Percentiles rank a stretch among this genome's conserved stretches.
These are phyloP conservation scores for Starmerella ratchasimensis DNA, from an alignment of 805 yeast genomes.

Conservation along the genomic window DNA sequence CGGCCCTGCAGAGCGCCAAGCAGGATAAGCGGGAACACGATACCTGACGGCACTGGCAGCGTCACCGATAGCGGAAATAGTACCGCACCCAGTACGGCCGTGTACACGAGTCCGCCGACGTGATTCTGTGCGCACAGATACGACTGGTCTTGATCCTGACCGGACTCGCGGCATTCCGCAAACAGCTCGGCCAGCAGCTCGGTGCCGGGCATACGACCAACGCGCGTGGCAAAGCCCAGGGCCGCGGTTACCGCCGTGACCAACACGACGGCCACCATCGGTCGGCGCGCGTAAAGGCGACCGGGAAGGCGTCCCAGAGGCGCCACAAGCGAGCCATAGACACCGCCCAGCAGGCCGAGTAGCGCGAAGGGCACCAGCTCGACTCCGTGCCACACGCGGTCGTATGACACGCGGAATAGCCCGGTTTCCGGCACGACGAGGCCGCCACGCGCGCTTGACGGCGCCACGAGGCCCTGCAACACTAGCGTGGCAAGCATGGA, in stretches of 20 bases:
- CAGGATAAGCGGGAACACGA: conserved; percentile 93
- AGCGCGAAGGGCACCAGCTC: conserved; percentile 62
- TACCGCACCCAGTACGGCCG: conserved; percentile 39
- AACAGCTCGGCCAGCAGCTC: conserved; percentile 44
- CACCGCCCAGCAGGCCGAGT: conserved; percentile 58
- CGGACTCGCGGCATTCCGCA: conserved; percentile 52
- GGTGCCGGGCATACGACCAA: conserved; percentile 21
- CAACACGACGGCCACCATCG: conserved; percentile 32
- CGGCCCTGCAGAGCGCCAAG: conserved; percentile 93
- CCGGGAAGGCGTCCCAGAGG: conserved; percentile 13
- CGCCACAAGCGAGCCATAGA: conserved; percentile 38
- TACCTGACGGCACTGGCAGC: conserved; percentile 78
- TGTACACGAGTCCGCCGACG: conserved; percentile 26
- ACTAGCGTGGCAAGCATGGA: conserved; percentile 60
- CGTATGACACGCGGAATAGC: conserved; percentile 54
- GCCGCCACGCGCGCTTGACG: conserved; percentile 26
- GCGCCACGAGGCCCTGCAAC: conserved; percentile 35
- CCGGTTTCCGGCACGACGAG: conserved; percentile 35
- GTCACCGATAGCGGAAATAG: conserved; percentile 62
- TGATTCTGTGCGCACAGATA: conserved; percentile 12
- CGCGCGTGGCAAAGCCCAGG: conserved; percentile 36
- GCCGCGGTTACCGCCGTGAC: conserved; percentile 41
- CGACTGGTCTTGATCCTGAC: conserved; percentile 1
- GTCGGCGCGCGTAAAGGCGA: conserved; percentile 11
- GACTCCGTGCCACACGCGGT: conserved; percentile 55